phyloP scores from a whole-genome alignment of 2,329 filamentous ascomycete genomes.

The Exophiala calicioides region DNA sequence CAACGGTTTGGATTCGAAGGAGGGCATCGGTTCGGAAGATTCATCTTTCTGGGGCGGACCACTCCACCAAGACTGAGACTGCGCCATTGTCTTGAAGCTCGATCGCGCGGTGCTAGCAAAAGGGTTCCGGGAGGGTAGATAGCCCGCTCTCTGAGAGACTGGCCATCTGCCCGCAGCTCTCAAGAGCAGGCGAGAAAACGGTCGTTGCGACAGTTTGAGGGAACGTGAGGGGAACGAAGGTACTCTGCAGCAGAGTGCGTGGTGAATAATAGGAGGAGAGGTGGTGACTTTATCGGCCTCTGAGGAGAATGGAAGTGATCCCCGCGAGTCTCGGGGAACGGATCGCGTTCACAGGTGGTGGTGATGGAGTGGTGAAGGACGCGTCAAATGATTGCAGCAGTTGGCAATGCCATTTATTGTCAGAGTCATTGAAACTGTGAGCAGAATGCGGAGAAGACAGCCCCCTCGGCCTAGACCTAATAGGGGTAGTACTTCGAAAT shows the following conservation, averaged over 20 bases:
- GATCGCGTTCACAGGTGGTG: too few relatives aligned
- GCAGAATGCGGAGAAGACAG: too few relatives aligned
- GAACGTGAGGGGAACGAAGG: too few relatives aligned
- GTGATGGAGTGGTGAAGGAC: too few relatives aligned
- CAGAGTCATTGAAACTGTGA: too few relatives aligned
- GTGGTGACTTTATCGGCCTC: not conserved
- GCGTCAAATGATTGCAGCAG: too few relatives aligned
- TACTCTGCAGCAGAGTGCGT: too few relatives aligned
- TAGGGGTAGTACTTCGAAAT: too few relatives aligned
- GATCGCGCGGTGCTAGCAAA: not conserved
- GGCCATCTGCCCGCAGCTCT: conserved; percentile 30
- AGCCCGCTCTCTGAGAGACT: not conserved
- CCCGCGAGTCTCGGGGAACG: too few relatives aligned
- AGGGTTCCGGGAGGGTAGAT: not conserved
- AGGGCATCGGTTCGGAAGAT: not conserved
- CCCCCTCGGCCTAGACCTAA: too few relatives aligned
- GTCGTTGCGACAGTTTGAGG: conserved; percentile 41
- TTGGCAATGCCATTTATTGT: too few relatives aligned
- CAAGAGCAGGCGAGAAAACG: conserved; percentile 37
- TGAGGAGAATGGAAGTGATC: too few relatives aligned
- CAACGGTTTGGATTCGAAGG: conserved; percentile 18
- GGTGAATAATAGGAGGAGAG: conserved; percentile 15
- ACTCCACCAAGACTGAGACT: conserved; percentile 27
- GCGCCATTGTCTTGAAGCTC: conserved; percentile 25
- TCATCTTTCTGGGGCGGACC: conserved; percentile 2